phyloP scores from a whole-genome alignment of 2,329 filamentous ascomycete species.

The Beauveria sp. region DNA sequence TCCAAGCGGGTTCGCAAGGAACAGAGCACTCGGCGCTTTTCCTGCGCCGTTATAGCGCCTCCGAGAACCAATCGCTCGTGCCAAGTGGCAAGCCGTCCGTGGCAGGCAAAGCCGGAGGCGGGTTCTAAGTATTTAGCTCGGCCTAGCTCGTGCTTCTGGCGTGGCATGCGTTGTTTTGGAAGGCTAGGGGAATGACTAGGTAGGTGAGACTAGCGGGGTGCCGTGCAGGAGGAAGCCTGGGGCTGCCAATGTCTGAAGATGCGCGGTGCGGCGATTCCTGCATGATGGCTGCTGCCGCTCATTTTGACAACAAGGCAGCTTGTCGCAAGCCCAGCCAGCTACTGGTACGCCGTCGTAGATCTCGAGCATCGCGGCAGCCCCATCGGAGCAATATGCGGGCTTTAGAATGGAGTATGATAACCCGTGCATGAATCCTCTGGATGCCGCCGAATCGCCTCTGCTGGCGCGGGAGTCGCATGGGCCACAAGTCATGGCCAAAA shows the following conservation, averaged over 20 bases:
- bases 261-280: slow-evolving; percentile 8
- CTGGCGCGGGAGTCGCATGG: neutral
- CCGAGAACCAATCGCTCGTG: slow-evolving; percentile 3
- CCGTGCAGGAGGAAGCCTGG: slow-evolving; percentile 1
- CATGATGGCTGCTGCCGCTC: slow-evolving; percentile 6
- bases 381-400: slow-evolving; percentile 10
- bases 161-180: slow-evolving; percentile 1
- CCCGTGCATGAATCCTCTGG: slow-evolving; percentile 3
- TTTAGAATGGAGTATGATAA: neutral
- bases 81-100: neutral
- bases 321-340: slow-evolving; percentile 6
- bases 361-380: slow-evolving; percentile 7
- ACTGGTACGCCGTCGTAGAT: slow-evolving; percentile 9
- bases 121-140: neutral
- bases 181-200: neutral
- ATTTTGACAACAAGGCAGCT: neutral
- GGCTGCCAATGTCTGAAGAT: neutral
- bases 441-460: neutral
- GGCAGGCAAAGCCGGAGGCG: slow-evolving; percentile 1
- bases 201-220: slow-evolving; percentile 2
- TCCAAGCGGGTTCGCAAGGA: neutral
- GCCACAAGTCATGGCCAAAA: no score
- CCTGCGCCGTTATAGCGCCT: slow-evolving; percentile 3
- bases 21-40: neutral
- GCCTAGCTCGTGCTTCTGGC: slow-evolving; percentile 7